A percentile compares a stretch with the other conserved stretches of the same genome.
Conservation (phyloP, 495 filamentous ascomycete species). For the Xylaria intraflava region DNA sequence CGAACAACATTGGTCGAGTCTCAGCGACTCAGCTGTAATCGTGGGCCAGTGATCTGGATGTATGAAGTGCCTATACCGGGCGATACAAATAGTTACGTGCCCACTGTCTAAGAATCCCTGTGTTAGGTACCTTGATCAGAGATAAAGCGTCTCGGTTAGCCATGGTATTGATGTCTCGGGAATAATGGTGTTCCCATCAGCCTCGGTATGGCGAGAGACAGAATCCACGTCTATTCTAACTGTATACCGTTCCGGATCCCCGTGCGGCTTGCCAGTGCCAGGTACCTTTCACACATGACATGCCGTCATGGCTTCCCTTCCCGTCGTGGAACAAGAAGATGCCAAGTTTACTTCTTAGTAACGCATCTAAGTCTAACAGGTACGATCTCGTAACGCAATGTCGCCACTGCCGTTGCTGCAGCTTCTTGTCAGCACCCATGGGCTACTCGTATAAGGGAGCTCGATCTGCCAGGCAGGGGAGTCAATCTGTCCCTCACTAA, state of each 20-base stretch:
- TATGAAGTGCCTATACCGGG: too few relatives aligned
- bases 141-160: too few relatives aligned
- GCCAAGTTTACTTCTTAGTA: slow-evolving; percentile 1
- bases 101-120: too few relatives aligned
- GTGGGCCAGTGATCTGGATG: background rate
- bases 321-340: background rate
- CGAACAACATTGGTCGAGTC: background rate
- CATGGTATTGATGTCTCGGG: background rate
- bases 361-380: background rate
- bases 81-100: too few relatives aligned
- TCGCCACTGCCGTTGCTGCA: background rate
- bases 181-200: background rate
- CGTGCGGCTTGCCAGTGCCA: background rate
- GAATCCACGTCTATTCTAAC: background rate
- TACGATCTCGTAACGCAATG: slow-evolving; percentile 3
- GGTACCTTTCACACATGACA: too few relatives aligned
- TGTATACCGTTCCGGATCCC: background rate
- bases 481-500: background rate
- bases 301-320: slow-evolving; percentile 10
- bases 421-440: background rate
- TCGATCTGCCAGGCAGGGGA: background rate
- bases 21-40: background rate
- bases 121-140: too few relatives aligned
- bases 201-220: background rate
- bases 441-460: background rate